Evolutionary conservation across 2,329 filamentous ascomycete genomes (phyloP).

Genomic region (Fusarium anguioides): DNA sequence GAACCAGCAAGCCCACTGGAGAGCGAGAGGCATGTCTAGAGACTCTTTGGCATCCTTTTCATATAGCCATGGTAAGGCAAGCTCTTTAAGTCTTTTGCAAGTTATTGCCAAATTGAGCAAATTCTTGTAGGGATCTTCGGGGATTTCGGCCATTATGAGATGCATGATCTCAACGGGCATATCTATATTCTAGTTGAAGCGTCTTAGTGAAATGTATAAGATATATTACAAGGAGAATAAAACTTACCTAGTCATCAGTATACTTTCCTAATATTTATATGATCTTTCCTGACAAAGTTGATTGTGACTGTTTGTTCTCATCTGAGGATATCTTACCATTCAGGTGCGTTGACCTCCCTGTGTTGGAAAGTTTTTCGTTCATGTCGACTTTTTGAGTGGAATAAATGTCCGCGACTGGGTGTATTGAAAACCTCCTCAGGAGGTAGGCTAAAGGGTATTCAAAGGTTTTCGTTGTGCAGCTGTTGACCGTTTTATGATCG

Average conservation of each 20-base stretch:
- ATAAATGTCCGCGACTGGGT: background rate
- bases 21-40: constrained; percentile 9
- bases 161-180: constrained; percentile 25
- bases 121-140: constrained; percentile 5
- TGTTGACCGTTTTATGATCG: background rate
- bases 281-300: background rate
- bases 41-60: constrained; percentile 14
- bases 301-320: background rate
- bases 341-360: background rate
- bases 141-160: constrained; percentile 23
- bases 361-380: background rate
- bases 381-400: background rate
- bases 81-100: constrained; percentile 11
- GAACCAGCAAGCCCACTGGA: constrained; percentile 37
- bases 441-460: too few relatives aligned
- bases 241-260: background rate
- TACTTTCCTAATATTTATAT: background rate
- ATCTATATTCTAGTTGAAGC: background rate
- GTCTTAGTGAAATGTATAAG: background rate
- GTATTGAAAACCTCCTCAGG: too few relatives aligned
- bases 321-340: background rate
- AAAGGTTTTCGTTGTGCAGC: background rate
- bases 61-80: constrained; percentile 20
- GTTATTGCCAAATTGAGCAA: constrained; percentile 14
- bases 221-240: background rate